Evolutionary conservation across 2,329 filamentous ascomycete species (phyloP), one percentile per base, ranked within the genome.

Genomic region (Xylaria polymorpha): DNA sequence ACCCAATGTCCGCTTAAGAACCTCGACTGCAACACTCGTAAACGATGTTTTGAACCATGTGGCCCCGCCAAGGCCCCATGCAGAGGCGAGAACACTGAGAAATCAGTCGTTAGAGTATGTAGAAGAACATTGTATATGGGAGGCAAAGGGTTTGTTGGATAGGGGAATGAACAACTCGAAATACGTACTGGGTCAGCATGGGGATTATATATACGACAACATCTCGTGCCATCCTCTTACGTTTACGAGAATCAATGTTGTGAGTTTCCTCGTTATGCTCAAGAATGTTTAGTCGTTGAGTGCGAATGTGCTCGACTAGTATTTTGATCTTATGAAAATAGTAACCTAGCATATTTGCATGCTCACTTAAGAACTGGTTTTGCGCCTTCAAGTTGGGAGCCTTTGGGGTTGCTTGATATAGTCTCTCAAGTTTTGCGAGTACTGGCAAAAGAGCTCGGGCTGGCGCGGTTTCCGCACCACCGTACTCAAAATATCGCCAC

Each of bases 61-160:
- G n/a, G 64, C 20, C 8, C 75, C 75, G 32, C 76, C 77, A 25
- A 78, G 53, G 12, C 39, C 56, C 77, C 77, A 79, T n/a, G 66
- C 70, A 32, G 65, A 72, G 14, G 64, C 73, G 15, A 79, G 57
- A 48, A 76, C 65, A 37, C 63, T 65, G 22, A 15, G 35, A 46
- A 29, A 25, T 25, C 14, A 22, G 7, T 14, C 10, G 46, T 65
- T 35, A 65, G 46, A 18, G 25, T 10, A 32, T n/a, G 39, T 7
- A 59, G 25, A 5, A 20, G 39, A 32, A 46, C n/a, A 35, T n/a
- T 9, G 20, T n/a, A 20, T 29, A 20, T 32, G n/a, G 15, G 4
- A 10, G 32, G 35, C 29, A 44, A 35, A n/a, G 15, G 6, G 6
- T 35, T 20, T 56, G 20, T 5, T 25, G 37, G 48, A 35, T 6